A percentile compares a stretch with the other conserved stretches of the same genome.
Conservation (phyloP, 2,329 filamentous ascomycete species). For the Ascosphaera pollenicola region DNA sequence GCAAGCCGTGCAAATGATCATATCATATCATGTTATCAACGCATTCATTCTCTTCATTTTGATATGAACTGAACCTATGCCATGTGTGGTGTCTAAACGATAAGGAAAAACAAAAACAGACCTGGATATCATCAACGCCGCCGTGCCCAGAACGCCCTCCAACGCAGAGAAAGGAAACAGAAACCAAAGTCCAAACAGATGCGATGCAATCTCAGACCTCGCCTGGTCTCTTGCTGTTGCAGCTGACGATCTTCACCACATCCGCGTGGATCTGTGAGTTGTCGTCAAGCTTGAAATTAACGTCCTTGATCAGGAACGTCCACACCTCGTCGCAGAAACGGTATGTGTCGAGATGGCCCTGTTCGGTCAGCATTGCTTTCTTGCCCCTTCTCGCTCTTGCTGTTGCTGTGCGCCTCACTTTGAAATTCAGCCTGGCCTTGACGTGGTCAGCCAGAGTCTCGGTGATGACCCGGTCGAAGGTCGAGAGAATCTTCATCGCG, state of each 20-base stretch:
- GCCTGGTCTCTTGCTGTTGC: conserved; percentile 66
- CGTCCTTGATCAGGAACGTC: conserved; percentile 98
- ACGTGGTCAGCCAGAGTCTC: conserved; percentile 84
- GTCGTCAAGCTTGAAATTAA: conserved; percentile 94
- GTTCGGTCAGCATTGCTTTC: conserved; percentile 2
- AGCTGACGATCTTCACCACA: conserved; percentile 96
- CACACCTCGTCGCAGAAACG: conserved; percentile 99
- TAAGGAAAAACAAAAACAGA: neutral
- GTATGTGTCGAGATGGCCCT: conserved; percentile 96
- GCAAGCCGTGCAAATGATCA: conserved; percentile 15
- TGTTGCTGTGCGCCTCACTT: conserved; percentile 34
- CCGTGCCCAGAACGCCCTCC: neutral
- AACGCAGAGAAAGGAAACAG: neutral
- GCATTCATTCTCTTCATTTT: conserved; percentile 52
- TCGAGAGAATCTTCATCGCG: conserved; percentile 91
- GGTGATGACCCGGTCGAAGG: conserved; percentile 85
- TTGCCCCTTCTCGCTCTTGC: too few species aligned
- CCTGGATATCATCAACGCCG: neutral
- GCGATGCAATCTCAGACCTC: conserved; percentile 17
- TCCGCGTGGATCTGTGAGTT: conserved; percentile 55
- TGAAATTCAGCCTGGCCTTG: conserved; percentile 78
- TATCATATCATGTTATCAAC: too few species aligned
- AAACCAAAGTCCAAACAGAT: neutral
- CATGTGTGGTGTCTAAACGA: conserved; percentile 30
- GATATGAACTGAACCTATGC: conserved; percentile 69